Evolutionary conservation across 345 rosid species (phyloP).

Genomic region (Boechera retrofracta): DNA sequence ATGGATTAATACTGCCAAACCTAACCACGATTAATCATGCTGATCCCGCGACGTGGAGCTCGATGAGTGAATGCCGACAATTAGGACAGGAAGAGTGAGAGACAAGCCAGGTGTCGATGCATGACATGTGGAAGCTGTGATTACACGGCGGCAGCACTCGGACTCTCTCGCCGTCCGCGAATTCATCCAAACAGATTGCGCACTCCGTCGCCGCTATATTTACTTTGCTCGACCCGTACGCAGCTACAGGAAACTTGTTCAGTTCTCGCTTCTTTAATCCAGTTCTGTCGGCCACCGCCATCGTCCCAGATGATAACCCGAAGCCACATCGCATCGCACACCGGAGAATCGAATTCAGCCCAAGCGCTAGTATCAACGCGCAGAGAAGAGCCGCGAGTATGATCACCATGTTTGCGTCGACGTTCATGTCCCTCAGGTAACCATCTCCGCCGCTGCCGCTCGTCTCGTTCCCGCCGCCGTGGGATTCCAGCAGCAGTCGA

Average conservation of each 20-base stretch:
- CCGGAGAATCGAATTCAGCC: constrained; percentile 65
- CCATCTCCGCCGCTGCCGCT: constrained; percentile 27
- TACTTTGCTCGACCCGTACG: constrained; percentile 47
- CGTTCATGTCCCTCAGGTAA: constrained; percentile 43
- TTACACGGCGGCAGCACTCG: constrained; percentile 66
- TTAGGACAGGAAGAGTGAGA: constrained; percentile 71
- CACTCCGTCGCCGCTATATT: constrained; percentile 55
- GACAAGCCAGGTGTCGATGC: constrained; percentile 66
- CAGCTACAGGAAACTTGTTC: constrained; percentile 64
- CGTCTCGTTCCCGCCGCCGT: constrained; percentile 29
- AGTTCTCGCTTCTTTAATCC: constrained; percentile 64
- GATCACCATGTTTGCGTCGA: constrained; percentile 82
- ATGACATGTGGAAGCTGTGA: constrained; percentile 61
- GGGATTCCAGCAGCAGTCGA: constrained; percentile 34
- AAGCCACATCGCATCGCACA: constrained; percentile 69
- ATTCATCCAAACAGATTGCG: constrained; percentile 66
- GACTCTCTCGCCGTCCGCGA: constrained; percentile 55
- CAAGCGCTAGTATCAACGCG: constrained; percentile 65
- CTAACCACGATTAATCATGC: neutral
- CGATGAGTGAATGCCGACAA: constrained; percentile 53
- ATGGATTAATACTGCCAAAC: neutral
- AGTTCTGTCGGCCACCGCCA: constrained; percentile 42
- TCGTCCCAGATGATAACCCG: constrained; percentile 47
- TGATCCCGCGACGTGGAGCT: constrained; percentile 28
- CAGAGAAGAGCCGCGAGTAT: constrained; percentile 73